Evolutionary conservation across 805 yeast species (phyloP).

Genomic region (Kodamaea kaohsiungensis): DNA sequence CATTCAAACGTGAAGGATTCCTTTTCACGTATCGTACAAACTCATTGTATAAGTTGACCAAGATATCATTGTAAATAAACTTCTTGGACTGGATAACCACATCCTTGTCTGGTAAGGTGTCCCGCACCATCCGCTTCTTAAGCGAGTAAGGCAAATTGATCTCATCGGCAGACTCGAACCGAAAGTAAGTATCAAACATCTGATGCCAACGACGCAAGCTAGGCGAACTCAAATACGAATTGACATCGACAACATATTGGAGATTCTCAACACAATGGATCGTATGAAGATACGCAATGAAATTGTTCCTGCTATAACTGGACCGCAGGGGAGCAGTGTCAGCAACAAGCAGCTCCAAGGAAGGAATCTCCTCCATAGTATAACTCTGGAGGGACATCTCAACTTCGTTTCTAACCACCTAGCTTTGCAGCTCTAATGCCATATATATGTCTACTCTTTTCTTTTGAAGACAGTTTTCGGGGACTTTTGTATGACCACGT

Average conservation of each 20-base stretch:
- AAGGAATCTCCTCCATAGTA: conserved; percentile 6
- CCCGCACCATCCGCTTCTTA: conserved; percentile 20
- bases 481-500: conserved; percentile 6
- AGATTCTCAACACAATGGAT: conserved; percentile 41
- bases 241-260: conserved; percentile 31
- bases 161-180: conserved; percentile 32
- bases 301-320: conserved; percentile 14
- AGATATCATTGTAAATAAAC: conserved; percentile 28
- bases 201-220: conserved; percentile 24
- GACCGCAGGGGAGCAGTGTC: conserved; percentile 2
- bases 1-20: conserved; percentile 9
- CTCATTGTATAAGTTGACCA: conserved; percentile 33
- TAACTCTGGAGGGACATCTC: conserved; percentile 3
- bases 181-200: conserved; percentile 27
- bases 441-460: not conserved
- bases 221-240: conserved; percentile 16
- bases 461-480: not conserved
- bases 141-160: conserved; percentile 33
- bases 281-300: conserved; percentile 25
- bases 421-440: not conserved
- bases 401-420: not conserved
- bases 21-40: conserved; percentile 21
- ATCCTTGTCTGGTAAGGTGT: conserved; percentile 19
- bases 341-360: conserved; percentile 7
- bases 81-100: conserved; percentile 17